Evolutionary conservation across 176 grass and related monocot genomes (phyloP).

Genomic region (Stipa capillata): DNA sequence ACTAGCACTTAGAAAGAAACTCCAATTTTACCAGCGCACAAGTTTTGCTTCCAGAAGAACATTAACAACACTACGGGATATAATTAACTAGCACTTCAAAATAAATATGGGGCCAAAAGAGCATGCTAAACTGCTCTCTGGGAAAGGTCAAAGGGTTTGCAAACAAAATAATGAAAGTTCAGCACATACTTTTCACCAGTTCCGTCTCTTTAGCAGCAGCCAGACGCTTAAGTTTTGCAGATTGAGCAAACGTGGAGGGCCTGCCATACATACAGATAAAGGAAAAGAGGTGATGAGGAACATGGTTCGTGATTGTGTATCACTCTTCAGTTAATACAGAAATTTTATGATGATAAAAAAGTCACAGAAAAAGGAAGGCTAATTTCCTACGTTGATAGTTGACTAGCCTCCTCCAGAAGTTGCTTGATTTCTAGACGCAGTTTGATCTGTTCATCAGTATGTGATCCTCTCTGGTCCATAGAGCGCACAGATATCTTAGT

Average conservation of each 20-base stretch:
- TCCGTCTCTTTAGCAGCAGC: conserved; percentile 68
- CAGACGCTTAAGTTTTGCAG: conserved; percentile 57
- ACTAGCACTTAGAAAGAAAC: too few species aligned
- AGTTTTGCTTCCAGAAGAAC: neutral
- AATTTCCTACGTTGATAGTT: conserved; percentile 42
- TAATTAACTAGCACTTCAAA: neutral
- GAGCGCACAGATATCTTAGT: neutral
- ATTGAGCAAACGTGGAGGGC: conserved; percentile 74
- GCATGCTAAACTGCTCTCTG: neutral
- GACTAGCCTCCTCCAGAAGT: conserved; percentile 70
- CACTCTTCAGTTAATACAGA: neutral
- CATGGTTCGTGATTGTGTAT: neutral
- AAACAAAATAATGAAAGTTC: neutral
- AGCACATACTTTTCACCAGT: conserved; percentile 41
- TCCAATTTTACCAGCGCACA: neutral
- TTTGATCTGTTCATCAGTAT: conserved; percentile 43
- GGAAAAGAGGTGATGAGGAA: neutral
- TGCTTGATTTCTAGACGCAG: conserved; percentile 52
- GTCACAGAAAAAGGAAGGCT: neutral
- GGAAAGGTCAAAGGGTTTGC: neutral
- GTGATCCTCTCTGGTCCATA: conserved; percentile 38
- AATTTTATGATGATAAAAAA: neutral
- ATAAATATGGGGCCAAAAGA: neutral
- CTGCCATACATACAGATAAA: conserved; percentile 35
- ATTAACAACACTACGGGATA: neutral